Base-by-base conservation (phyloP, 495 filamentous ascomycete genomes). In the Penicillium lividum region DNA sequence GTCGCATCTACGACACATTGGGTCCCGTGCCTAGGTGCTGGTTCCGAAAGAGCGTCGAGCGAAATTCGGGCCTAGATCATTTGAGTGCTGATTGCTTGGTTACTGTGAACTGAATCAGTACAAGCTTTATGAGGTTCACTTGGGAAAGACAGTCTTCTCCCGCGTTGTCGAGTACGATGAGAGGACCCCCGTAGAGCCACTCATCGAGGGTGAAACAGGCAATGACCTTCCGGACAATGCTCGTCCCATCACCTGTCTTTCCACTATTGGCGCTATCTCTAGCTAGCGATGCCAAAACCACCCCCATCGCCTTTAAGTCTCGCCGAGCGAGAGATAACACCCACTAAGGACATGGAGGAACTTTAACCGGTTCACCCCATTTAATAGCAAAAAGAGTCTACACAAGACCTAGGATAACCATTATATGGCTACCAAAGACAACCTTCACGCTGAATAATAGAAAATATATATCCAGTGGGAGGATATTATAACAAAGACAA, bases 1-100 rank as follows among this genome's bases (percentile, higher is more conserved):
- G 7, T 43, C 42, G 34, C 51, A 53, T 53, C 51, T 53, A 18
- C 34, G 51, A 53, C 51, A 6, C 16, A 53, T 53, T 18, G 51
- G 51, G 33, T 53, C 33, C 51, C 51, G 34, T 22, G 51, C 51
- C 27, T 53, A 33, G 51, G 51, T 53, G 6, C 42, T 53, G 22
- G 42, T 53, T 4, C 34, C 51, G 9, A 53, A 53, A 53, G 51
- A 53, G 51, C 51, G 42, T 53, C 51, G 51, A 42, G 51, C 31
- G 10, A 53, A 53, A 53, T 33, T 53, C 51, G 51, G 51, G 42
- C 31, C 51, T 10, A 38, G 31, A 53, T 53, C 51, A 27, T 53
- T 33, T 25, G 51, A 53, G 18, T 53, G 51, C 51, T n/a, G 51
- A 53, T 33, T 42, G 51, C 51, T 53, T 4, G 51, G 51, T 25